phyloP scores from a whole-genome alignment of 2,329 filamentous ascomycete species.

The Pseudopithomyces maydicus region DNA sequence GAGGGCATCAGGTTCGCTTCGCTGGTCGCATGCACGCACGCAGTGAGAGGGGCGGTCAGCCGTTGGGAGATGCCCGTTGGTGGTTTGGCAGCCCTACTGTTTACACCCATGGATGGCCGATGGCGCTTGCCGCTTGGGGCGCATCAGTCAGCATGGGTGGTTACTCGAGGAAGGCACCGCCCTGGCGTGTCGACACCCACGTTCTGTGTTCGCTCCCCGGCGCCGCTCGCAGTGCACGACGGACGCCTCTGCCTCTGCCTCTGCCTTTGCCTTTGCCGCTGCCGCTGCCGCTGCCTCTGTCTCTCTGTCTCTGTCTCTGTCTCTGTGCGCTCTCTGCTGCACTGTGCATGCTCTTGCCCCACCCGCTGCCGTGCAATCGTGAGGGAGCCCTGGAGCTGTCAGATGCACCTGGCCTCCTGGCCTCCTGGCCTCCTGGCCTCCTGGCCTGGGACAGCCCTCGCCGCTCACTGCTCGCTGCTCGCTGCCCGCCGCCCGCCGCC shows the following conservation, averaged over 20 bases:
- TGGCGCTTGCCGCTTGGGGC: conserved; percentile 26
- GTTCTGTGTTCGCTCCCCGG: conserved; percentile 21
- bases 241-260: conserved; percentile 12
- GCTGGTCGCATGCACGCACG: conserved; percentile 23
- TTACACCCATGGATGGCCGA: conserved; percentile 31
- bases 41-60: conserved; percentile 31
- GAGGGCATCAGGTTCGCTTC: conserved; percentile 37
- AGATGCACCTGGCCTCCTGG: not conserved
- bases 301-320: too few species aligned
- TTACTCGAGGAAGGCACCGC: conserved; percentile 7
- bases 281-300: too few species aligned
- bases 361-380: too few species aligned
- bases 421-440: not conserved
- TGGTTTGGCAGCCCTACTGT: conserved; percentile 32
- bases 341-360: too few species aligned
- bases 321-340: too few species aligned
- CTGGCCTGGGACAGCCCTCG: not conserved
- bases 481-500: not conserved
- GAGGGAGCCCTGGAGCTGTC: too few species aligned
- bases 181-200: conserved; percentile 17
- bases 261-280: too few species aligned
- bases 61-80: conserved; percentile 11
- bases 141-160: conserved; percentile 27
- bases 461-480: not conserved
- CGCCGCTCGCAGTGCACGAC: conserved; percentile 8